phyloP scores from a whole-genome alignment of 2,329 filamentous ascomycete species.

The Xenosphaeropsis pyriputrescens region DNA sequence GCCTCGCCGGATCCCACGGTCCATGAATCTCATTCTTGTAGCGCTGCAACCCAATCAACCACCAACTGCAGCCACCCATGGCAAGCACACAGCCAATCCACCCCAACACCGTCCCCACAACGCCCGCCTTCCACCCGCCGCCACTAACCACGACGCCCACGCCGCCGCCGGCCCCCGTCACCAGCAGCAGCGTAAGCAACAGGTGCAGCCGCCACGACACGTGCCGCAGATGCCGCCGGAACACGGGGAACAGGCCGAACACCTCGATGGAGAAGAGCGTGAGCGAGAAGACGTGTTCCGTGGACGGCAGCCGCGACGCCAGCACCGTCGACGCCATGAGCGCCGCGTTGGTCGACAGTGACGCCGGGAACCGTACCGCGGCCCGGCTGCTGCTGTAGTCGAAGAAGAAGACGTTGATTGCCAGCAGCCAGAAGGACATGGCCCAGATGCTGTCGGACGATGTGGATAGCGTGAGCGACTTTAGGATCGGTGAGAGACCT shows the following conservation, averaged over 20 bases:
- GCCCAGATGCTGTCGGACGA: constrained; percentile 95
- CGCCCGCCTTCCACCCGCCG: constrained; percentile 36
- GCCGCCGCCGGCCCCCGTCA: constrained; percentile 67
- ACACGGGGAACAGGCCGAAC: constrained; percentile 95
- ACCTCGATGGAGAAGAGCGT: constrained; percentile 96
- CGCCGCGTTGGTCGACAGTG: constrained; percentile 64
- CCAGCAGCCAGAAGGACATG: constrained; percentile 81
- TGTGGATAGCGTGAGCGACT: constrained; percentile 87
- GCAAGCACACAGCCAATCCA: constrained; percentile 59
- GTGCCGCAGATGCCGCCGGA: constrained; percentile 74
- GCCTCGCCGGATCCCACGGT: constrained; percentile 91
- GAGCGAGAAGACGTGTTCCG: constrained; percentile 86
- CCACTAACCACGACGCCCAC: constrained; percentile 31
- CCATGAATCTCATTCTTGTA: constrained; percentile 99
- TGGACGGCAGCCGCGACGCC: constrained; percentile 75
- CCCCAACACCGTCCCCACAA: constrained; percentile 65
- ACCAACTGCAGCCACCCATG: constrained; percentile 94
- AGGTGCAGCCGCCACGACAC: constrained; percentile 73
- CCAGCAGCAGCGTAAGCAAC: constrained; percentile 57
- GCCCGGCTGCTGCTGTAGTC: constrained; percentile 67
- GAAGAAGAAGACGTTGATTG: constrained; percentile 96
- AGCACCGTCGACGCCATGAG: constrained; percentile 94
- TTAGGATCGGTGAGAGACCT: constrained; percentile 86
- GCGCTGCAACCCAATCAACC: constrained; percentile 91
- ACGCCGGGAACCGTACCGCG: constrained; percentile 48